Evolutionary conservation across 495 filamentous ascomycete genomes (phyloP).

Genomic region (Daldinia vernicosa): DNA sequence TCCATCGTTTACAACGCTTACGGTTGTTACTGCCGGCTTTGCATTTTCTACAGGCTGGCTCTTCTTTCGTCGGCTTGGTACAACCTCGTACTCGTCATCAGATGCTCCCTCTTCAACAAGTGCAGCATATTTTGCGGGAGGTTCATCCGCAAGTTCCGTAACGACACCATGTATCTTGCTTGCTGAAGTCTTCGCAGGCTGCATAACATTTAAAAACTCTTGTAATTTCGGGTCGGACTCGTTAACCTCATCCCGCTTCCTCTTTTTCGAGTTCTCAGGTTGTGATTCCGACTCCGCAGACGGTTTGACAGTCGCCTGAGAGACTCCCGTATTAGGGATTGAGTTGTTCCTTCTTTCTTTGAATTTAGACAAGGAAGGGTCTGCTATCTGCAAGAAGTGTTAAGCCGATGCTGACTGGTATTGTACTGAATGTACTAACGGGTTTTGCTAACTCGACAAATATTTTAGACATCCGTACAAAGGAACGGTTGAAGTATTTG

Average conservation of each 20-base stretch:
- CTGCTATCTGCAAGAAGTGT: constrained; percentile 43
- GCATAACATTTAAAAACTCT: constrained; percentile 88
- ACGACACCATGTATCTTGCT: constrained; percentile 63
- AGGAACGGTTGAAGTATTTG: constrained; percentile 93
- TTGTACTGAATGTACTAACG: constrained; percentile 59
- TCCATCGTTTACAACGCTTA: background rate
- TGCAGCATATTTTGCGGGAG: constrained; percentile 55
- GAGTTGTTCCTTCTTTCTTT: constrained; percentile 39
- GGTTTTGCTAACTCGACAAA: constrained; percentile 88
- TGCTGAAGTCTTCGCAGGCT: constrained; percentile 70
- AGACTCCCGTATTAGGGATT: constrained; percentile 41
- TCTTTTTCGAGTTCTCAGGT: constrained; percentile 52
- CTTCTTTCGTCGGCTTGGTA: constrained; percentile 52
- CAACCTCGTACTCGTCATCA: constrained; percentile 72
- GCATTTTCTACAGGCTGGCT: constrained; percentile 45
- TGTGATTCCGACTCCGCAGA: constrained; percentile 30
- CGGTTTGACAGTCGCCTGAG: constrained; percentile 32
- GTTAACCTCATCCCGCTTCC: constrained; percentile 60
- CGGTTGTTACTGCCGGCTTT: constrained; percentile 37
- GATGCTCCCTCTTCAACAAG: constrained; percentile 62
- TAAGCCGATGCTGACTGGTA: constrained; percentile 6
- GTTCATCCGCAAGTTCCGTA: constrained; percentile 61
- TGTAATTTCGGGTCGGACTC: constrained; percentile 78
- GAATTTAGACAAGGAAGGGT: constrained; percentile 39
- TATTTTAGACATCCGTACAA: constrained; percentile 97